A percentile compares a stretch with the other conserved stretches of the same genome.
phyloP scores from a whole-genome alignment of 192 early-diverging fungal genomes.

The Backusella circina region DNA sequence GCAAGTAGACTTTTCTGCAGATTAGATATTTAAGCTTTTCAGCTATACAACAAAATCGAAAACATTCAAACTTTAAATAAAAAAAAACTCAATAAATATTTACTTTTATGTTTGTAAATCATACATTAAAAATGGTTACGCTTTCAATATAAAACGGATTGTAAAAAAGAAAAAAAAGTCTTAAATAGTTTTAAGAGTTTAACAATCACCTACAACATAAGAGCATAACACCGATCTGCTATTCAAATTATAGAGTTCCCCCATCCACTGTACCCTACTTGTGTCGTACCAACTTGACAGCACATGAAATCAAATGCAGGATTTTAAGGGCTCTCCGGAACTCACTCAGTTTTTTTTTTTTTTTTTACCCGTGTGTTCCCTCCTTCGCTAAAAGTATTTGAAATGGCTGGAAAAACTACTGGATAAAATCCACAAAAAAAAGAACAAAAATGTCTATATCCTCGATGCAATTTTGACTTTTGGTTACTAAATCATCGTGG shows the following conservation, averaged over 20 bases:
- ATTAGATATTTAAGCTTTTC: too few species aligned
- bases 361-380: constrained; percentile 2
- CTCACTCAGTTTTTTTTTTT: not conserved
- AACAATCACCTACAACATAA: not conserved
- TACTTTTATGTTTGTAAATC: not conserved
- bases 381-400: not conserved
- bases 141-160: not conserved
- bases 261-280: not conserved
- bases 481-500: not conserved
- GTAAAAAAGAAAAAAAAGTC: not conserved
- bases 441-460: not conserved
- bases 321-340: not conserved
- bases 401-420: not conserved
- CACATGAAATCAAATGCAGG: not conserved
- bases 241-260: not conserved
- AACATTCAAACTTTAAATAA: not conserved
- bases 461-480: not conserved
- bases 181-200: not conserved
- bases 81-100: not conserved
- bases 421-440: not conserved
- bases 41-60: too few species aligned
- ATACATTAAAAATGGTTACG: not conserved
- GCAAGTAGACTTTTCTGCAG: not conserved
- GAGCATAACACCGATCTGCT: not conserved
- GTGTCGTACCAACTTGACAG: not conserved